A percentile compares a stretch with the other conserved stretches of the same genome.
phyloP scores from a whole-genome alignment of 106 monocot genomes.

The Apostasia shenzhenica region DNA sequence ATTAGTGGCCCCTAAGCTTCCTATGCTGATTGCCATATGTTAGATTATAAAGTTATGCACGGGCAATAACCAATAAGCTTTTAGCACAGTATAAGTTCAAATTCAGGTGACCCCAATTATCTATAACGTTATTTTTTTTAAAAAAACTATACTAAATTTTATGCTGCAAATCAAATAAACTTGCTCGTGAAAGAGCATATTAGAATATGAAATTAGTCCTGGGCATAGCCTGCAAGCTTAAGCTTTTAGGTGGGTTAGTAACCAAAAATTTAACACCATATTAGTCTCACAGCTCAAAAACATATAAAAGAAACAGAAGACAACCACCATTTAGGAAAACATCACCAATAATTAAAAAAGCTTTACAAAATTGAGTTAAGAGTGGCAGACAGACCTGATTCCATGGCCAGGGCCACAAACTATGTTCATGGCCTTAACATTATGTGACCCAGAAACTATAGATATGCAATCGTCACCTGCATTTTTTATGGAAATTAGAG shows the following conservation, averaged over 20 bases:
- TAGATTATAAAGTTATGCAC: too few relatives aligned
- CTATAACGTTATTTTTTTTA: too few relatives aligned
- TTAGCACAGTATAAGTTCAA: too few relatives aligned
- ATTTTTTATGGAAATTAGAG: background rate
- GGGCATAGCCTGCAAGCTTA: too few relatives aligned
- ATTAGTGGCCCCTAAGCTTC: conserved; percentile 57
- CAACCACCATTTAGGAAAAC: background rate
- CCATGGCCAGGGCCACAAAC: conserved; percentile 85
- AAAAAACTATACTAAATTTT: too few relatives aligned
- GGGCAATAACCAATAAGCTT: background rate
- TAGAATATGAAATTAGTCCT: too few relatives aligned
- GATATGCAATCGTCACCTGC: conserved; percentile 87
- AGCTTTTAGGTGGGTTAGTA: too few relatives aligned
- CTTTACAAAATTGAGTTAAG: background rate
- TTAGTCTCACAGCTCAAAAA: background rate
- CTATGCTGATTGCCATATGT: conserved; percentile 38
- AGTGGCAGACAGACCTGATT: conserved; percentile 44
- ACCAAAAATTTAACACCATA: background rate
- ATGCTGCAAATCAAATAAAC: too few relatives aligned
- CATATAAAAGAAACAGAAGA: background rate
- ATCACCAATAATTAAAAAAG: background rate
- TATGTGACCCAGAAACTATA: conserved; percentile 38
- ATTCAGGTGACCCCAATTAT: too few relatives aligned
- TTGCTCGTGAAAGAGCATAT: too few relatives aligned
- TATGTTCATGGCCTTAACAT: conserved; percentile 24